A percentile compares a stretch with the other conserved stretches of the same genome.
Conservation (phyloP, 73 alveolate species). For the Stentor coeruleus region DNA sequence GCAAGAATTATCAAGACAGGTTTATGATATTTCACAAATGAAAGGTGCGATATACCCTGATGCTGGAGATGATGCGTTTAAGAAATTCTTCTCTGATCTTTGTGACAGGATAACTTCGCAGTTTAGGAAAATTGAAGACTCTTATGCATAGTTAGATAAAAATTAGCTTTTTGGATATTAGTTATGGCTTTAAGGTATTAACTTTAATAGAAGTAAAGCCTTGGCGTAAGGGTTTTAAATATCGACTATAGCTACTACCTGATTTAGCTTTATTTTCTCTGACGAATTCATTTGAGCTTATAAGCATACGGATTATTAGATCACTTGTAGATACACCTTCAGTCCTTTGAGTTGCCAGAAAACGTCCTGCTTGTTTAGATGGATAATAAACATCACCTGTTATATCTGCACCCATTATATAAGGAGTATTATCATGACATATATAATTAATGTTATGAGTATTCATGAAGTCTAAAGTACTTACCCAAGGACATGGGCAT, state of each 20-base stretch:
- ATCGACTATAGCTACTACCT: too few relatives aligned
- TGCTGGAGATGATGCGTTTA: conserved; percentile 51
- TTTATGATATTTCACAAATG: conserved; percentile 70
- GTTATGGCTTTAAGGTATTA: too few relatives aligned
- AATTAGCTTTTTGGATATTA: too few relatives aligned
- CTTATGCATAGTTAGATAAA: conserved; percentile 35
- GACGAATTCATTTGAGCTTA: too few relatives aligned
- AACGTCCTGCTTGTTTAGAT: conserved; percentile 86
- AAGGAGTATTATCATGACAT: conserved; percentile 93
- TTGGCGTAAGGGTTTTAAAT: too few relatives aligned
- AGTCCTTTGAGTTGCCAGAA: conserved; percentile 94
- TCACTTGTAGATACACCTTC: conserved; percentile 95
- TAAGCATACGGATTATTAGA: conserved; percentile 75
- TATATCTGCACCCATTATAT: conserved; percentile 70
- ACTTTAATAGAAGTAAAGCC: too few relatives aligned
- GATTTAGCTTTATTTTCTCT: too few relatives aligned
- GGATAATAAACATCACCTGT: conserved; percentile 87
- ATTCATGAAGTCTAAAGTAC: conserved; percentile 75
- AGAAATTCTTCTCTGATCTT: conserved; percentile 52
- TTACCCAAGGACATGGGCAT: conserved; percentile 94
- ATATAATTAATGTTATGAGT: conserved; percentile 76
- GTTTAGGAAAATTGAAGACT: conserved; percentile 66
- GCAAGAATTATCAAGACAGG: conserved; percentile 54
- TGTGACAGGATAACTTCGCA: conserved; percentile 68
- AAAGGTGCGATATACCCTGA: conserved; percentile 62